phyloP scores from a whole-genome alignment of 1,284 basidiomycete genomes.

The Naganishia sp. region DNA sequence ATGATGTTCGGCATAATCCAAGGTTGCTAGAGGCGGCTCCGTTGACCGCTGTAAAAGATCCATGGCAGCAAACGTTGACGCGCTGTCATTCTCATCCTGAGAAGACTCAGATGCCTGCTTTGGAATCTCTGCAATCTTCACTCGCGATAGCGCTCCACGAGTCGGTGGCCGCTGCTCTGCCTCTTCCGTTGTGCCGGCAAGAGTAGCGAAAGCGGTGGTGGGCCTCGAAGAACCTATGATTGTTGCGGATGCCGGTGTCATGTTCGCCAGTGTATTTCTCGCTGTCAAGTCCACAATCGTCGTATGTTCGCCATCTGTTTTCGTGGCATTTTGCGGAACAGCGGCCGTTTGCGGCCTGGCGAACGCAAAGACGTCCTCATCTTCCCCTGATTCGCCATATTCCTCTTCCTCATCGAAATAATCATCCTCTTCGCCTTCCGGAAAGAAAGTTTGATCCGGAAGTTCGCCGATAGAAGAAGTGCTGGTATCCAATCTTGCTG shows the following conservation, averaged over 20 bases:
- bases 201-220: slow-evolving; percentile 24
- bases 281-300: slow-evolving; percentile 25
- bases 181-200: background rate
- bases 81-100: slow-evolving; percentile 2
- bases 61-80: slow-evolving; percentile 23
- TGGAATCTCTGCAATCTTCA: slow-evolving; percentile 10
- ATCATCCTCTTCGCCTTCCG: slow-evolving; percentile 35
- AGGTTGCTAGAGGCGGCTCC: slow-evolving; percentile 1
- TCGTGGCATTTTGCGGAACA: slow-evolving; percentile 31
- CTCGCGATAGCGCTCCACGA: slow-evolving; percentile 1
- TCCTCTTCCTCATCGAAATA: slow-evolving; percentile 44
- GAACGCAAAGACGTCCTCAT: slow-evolving; percentile 50
- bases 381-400: slow-evolving; percentile 34
- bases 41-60: slow-evolving; percentile 5
- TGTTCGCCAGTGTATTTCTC: slow-evolving; percentile 19
- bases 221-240: slow-evolving; percentile 10
- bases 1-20: slow-evolving; percentile 20
- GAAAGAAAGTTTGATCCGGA: slow-evolving; percentile 50
- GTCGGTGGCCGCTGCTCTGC: slow-evolving; percentile 8
- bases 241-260: slow-evolving; percentile 4
- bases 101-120: slow-evolving; percentile 12
- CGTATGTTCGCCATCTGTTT: slow-evolving; percentile 3
- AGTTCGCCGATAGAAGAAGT: slow-evolving; percentile 45
- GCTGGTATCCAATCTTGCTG: slow-evolving; percentile 44
- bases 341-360: slow-evolving; percentile 47